Evolutionary conservation across 176 grass and related monocot species (phyloP).

Genomic region (Rhynchospora breviuscula): DNA sequence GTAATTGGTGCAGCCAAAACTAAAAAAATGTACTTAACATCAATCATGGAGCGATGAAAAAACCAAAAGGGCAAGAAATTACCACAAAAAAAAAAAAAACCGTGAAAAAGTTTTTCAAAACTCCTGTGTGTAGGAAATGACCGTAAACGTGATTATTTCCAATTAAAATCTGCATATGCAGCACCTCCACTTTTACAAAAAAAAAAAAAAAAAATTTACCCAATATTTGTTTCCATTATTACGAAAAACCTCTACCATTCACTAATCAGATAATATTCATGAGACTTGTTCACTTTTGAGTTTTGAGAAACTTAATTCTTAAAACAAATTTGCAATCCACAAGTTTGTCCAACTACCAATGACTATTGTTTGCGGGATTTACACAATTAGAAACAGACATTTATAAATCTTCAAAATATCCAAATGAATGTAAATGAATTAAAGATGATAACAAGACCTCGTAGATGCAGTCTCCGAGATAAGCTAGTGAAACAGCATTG

Average conservation of each 20-base stretch:
- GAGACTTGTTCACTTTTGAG: neutral
- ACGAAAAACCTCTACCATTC: too few species aligned
- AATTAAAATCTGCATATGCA: neutral
- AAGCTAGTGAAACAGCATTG: constrained; percentile 68
- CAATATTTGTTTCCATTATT: neutral
- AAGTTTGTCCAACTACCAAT: neutral
- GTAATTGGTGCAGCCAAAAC: neutral
- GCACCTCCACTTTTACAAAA: neutral
- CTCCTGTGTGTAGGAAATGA: too few species aligned
- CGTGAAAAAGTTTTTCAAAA: neutral
- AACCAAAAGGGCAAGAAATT: neutral
- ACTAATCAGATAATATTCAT: neutral
- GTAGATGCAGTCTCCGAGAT: constrained; percentile 98
- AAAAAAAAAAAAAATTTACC: neutral
- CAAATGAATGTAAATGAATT: neutral
- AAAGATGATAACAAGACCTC: constrained; percentile 41
- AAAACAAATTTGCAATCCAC: neutral
- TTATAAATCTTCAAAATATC: neutral
- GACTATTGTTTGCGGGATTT: neutral
- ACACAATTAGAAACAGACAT: neutral
- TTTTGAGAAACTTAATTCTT: neutral
- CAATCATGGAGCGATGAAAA: neutral
- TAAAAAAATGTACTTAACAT: neutral
- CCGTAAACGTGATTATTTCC: too few species aligned
- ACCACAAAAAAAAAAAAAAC: neutral